These are phyloP conservation scores for Theobroma cacao DNA, from an alignment of 345 rosid species.

Conservation along the genomic window DNA sequence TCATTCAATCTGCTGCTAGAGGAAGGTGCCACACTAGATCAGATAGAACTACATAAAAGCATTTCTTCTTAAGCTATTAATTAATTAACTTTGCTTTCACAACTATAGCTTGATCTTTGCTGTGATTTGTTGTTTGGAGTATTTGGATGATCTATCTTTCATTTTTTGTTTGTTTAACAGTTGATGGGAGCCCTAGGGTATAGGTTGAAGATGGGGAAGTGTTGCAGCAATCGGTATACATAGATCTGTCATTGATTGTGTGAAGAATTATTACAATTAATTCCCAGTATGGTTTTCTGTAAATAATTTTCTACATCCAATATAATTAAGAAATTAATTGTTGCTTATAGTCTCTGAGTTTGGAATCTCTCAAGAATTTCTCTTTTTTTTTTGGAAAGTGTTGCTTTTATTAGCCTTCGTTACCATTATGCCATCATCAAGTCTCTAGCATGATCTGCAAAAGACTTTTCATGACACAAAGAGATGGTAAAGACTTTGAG, in stretches of 20 bases:
- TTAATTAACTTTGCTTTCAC: neutral
- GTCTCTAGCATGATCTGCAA: too few species aligned
- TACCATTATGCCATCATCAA: too few species aligned
- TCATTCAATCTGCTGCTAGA: constrained; percentile 43
- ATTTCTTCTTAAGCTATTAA: neutral
- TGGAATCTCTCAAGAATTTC: neutral
- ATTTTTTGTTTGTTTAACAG: neutral
- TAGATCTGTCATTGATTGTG: neutral
- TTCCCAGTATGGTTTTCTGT: neutral
- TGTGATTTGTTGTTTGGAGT: neutral
- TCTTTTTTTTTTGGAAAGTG: too few species aligned
- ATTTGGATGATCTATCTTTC: neutral
- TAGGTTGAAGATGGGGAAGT: constrained; percentile 4
- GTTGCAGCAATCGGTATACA: neutral
- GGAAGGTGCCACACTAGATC: constrained; percentile 28
- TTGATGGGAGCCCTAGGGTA: neutral
- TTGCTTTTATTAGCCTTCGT: too few species aligned
- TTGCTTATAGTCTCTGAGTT: neutral
- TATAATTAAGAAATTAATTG: neutral
- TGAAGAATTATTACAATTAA: neutral
- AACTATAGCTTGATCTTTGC: neutral
- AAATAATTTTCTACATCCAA: neutral
- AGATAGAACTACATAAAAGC: neutral
- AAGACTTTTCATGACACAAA: too few species aligned
- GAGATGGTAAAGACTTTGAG: too few species aligned